Evolutionary conservation across 352 stramenopile species (phyloP), one percentile per base, ranked within the genome.

Genomic region (Phytophthora colocasiae): DNA sequence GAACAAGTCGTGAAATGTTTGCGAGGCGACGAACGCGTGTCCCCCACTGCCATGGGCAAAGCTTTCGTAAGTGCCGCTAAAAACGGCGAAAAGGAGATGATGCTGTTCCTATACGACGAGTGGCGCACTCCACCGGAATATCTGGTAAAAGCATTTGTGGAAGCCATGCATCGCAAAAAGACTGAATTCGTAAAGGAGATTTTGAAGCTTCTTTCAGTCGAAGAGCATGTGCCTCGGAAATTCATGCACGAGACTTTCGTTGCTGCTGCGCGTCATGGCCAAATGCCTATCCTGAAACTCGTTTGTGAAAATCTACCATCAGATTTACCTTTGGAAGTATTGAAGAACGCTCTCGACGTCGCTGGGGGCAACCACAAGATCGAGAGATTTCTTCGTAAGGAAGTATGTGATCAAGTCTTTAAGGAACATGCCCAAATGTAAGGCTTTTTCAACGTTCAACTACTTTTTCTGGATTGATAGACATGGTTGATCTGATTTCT

Each of bases 201-300:
- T 10, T 9, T 57, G 11, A 36, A 36, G 4, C 34, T 26, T n/a
- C 49, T 57, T 36, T 36, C 34, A 3, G 32, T 46, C 32, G 15
- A 57, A 47, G 48, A 56, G 17, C 12, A 47, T 12, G 49, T 46
- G 12, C 34, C 49, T 5, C 31, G 34, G 19, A 24, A 47, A 47
- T 45, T 19, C 22, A 26, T 57, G 38, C 49, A 57, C 15, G 26
- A 57, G 12, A n/a, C 36, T 27, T 57, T 57, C 49, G 12, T 57
- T 22, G 34, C 34, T 27, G 49, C 34, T 12, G 34, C 49, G 11
- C 49, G 11, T 17, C 49, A 38, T 26, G 49, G 49, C 9, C 34
- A 46, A 26, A 46, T 57, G 49, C 2, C 49, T 4, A 36, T 57
- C 10, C 15, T 57, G 5, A 2, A 57, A 7, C 8, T 47, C 22